A percentile compares a stretch with the other conserved stretches of the same genome.
These are phyloP conservation scores for Anisodus tanguticus DNA, from an alignment of 257 asterid genomes.

Conservation along the genomic window DNA sequence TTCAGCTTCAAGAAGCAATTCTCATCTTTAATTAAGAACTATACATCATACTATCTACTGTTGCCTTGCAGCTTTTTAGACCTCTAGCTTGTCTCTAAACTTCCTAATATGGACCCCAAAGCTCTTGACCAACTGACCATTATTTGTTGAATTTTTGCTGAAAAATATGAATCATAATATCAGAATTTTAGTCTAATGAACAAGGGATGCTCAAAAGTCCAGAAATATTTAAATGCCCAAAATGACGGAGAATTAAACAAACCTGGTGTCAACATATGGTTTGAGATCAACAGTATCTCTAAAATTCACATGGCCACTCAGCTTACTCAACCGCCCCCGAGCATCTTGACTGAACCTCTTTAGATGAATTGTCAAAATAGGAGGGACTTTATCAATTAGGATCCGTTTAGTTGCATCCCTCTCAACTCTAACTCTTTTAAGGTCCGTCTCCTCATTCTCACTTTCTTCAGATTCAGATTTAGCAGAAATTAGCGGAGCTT, in stretches of 20 bases:
- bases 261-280: conserved; percentile 84
- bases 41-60: neutral
- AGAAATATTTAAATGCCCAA: neutral
- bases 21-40: neutral
- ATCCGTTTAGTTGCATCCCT: conserved; percentile 88
- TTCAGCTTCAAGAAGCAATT: neutral
- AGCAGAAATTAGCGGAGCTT: conserved; percentile 32
- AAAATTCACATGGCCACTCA: conserved; percentile 81
- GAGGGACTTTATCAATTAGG: conserved; percentile 70
- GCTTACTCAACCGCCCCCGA: conserved; percentile 80
- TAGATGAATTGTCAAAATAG: conserved; percentile 76
- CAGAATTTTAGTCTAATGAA: neutral
- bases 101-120: neutral
- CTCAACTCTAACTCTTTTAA: conserved; percentile 61
- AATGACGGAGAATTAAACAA: conserved; percentile 15
- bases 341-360: conserved; percentile 92
- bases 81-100: conserved; percentile 10
- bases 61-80: neutral
- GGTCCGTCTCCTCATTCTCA: conserved; percentile 43
- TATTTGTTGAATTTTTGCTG: neutral
- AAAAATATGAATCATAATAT: neutral
- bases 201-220: conserved; percentile 19
- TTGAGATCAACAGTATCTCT: conserved; percentile 65
- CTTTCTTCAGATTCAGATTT: conserved; percentile 48
- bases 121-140: neutral